Evolutionary conservation across 73 alveolate species (phyloP).

Genomic region (Tetrahymena malaccensis): DNA sequence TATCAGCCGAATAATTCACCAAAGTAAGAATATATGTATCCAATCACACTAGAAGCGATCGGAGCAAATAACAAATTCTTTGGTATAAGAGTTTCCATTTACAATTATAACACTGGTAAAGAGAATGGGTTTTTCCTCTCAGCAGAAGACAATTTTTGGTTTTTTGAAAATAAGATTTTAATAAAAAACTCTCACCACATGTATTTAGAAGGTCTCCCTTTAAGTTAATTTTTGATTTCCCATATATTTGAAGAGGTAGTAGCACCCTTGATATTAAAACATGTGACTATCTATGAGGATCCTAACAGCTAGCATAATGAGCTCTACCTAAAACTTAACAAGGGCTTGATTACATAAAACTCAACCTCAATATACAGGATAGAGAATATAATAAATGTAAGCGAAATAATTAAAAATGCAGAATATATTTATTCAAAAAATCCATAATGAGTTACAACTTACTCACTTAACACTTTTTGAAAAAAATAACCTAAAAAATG

Average conservation of each 20-base stretch:
- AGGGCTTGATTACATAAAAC: neutral
- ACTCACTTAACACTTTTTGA: neutral
- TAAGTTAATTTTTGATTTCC: neutral
- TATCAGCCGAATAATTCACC: neutral
- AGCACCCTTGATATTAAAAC: neutral
- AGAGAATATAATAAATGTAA: neutral
- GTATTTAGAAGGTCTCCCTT: neutral
- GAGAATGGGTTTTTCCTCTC: neutral
- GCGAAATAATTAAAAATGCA: neutral
- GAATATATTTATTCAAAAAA: neutral
- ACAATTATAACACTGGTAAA: neutral
- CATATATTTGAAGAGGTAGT: neutral
- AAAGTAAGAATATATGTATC: neutral
- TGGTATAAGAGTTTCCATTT: neutral
- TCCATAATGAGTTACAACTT: neutral
- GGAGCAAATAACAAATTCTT: neutral
- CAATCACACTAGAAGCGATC: neutral
- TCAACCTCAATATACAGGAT: neutral
- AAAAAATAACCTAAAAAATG: neutral
- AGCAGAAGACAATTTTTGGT: neutral
- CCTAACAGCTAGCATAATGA: neutral
- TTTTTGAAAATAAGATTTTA: neutral
- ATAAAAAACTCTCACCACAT: neutral
- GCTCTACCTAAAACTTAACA: neutral
- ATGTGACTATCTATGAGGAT: neutral